Conservation (phyloP, 345 rosid genomes). For the Salix purpurea region DNA sequence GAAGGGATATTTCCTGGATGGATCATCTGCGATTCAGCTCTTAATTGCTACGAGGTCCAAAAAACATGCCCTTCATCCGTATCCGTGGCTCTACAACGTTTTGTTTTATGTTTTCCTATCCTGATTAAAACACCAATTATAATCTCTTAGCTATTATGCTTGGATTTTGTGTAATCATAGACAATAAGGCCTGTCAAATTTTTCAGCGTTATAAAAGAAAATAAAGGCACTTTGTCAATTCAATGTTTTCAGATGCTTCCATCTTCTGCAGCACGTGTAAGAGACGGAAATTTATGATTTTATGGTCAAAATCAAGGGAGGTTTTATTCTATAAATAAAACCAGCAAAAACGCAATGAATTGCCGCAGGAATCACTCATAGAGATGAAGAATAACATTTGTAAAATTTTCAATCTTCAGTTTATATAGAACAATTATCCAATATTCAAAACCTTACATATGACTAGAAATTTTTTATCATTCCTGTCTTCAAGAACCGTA, state of each 20-base stretch:
- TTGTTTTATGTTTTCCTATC: not conserved
- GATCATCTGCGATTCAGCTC: not conserved
- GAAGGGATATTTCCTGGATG: not conserved
- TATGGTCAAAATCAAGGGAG: too few species aligned
- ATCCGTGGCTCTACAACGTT: not conserved
- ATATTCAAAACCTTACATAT: not conserved
- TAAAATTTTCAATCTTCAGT: not conserved
- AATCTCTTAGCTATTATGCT: not conserved
- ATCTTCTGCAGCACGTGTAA: too few species aligned
- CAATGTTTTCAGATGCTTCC: too few species aligned
- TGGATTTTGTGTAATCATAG: not conserved
- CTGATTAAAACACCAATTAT: not conserved
- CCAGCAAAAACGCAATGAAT: too few species aligned
- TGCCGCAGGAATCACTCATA: not conserved
- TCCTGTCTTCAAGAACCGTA: not conserved
- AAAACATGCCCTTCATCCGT: not conserved
- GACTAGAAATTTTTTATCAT: not conserved
- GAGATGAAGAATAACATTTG: not conserved
- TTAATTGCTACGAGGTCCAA: not conserved
- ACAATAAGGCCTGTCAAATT: too few species aligned
- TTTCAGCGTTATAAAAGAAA: too few species aligned
- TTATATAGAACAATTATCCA: not conserved
- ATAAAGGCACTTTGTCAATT: too few species aligned
- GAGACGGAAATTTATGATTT: too few species aligned
- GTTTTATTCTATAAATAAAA: too few species aligned